phyloP scores from a whole-genome alignment of 495 filamentous ascomycete genomes.

The Aspergillus cristatus region DNA sequence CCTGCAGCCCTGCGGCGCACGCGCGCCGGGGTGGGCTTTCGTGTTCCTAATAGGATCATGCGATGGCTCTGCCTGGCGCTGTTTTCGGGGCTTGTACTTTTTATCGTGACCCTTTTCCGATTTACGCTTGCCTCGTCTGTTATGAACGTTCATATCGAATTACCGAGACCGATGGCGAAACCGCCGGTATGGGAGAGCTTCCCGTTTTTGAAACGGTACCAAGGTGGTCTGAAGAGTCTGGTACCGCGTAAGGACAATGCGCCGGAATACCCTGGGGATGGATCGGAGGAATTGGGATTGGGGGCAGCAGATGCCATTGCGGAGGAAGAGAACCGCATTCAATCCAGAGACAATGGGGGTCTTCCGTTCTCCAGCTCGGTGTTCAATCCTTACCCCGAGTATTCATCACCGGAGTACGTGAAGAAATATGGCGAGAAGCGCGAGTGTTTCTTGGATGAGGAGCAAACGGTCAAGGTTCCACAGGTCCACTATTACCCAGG shows the following conservation, averaged over 20 bases:
- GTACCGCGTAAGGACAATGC: constrained; percentile 50
- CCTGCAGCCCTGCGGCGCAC: constrained; percentile 26
- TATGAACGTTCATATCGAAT: constrained; percentile 46
- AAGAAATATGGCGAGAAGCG: constrained; percentile 51
- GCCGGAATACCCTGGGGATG: constrained; percentile 66
- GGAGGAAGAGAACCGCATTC: constrained; percentile 17
- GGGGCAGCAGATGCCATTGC: constrained; percentile 4
- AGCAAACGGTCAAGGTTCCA: constrained; percentile 55
- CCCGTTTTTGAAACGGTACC: constrained; percentile 71
- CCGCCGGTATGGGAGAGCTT: constrained; percentile 77
- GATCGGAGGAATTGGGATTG: constrained; percentile 16
- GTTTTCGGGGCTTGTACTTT: constrained; percentile 57
- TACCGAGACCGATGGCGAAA: constrained; percentile 40
- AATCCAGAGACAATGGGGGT: constrained; percentile 12
- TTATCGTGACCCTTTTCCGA: constrained; percentile 61
- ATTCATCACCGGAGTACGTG: constrained; percentile 50
- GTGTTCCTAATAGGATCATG: constrained; percentile 51
- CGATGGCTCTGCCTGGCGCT: constrained; percentile 64
- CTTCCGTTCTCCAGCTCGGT: constrained; percentile 38
- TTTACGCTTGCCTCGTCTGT: constrained; percentile 57
- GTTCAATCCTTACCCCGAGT: constrained; percentile 63
- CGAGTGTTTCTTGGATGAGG: constrained; percentile 67
- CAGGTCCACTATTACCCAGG: constrained; percentile 61
- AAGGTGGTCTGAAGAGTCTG: constrained; percentile 67
- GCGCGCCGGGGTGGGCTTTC: constrained; percentile 34